phyloP scores from a whole-genome alignment of 257 asterid species.

The Solanum ossicruentum region DNA sequence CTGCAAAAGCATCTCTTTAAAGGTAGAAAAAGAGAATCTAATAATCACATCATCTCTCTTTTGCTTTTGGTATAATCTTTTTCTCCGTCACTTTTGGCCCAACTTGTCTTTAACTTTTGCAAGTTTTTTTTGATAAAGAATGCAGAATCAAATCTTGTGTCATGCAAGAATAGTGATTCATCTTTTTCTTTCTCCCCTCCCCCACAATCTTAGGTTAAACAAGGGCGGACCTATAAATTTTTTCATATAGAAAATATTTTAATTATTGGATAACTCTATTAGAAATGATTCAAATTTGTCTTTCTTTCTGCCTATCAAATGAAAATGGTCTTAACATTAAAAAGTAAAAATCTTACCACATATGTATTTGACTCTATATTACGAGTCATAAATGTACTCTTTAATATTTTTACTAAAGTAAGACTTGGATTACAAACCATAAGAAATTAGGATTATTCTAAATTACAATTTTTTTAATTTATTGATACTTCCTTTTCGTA shows the following conservation, averaged over 20 bases:
- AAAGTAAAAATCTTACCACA: too few relatives aligned
- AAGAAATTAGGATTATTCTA: too few relatives aligned
- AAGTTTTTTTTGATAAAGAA: conserved; percentile 14
- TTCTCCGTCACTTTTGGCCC: conserved; percentile 28
- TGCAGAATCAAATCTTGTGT: background rate
- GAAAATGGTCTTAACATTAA: too few relatives aligned
- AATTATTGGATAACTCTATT: too few relatives aligned
- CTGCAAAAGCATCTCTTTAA: conserved; percentile 34
- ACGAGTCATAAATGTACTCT: too few relatives aligned
- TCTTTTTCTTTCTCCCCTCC: background rate
- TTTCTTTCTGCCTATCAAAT: too few relatives aligned
- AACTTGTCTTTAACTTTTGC: conserved; percentile 31
- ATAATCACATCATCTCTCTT: conserved; percentile 3
- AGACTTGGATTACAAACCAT: too few relatives aligned
- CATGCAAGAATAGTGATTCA: background rate
- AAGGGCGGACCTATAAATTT: background rate
- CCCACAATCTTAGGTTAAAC: background rate
- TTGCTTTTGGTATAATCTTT: conserved; percentile 31
- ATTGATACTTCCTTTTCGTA: too few relatives aligned
- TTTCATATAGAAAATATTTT: background rate
- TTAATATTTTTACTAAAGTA: too few relatives aligned
- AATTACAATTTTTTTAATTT: too few relatives aligned
- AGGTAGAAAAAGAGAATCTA: background rate
- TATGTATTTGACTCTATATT: too few relatives aligned
- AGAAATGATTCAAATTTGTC: too few relatives aligned